These are phyloP conservation scores for Xenoacremonium recifei DNA, from an alignment of 2,329 filamentous ascomycete species.

Conservation along the genomic window DNA sequence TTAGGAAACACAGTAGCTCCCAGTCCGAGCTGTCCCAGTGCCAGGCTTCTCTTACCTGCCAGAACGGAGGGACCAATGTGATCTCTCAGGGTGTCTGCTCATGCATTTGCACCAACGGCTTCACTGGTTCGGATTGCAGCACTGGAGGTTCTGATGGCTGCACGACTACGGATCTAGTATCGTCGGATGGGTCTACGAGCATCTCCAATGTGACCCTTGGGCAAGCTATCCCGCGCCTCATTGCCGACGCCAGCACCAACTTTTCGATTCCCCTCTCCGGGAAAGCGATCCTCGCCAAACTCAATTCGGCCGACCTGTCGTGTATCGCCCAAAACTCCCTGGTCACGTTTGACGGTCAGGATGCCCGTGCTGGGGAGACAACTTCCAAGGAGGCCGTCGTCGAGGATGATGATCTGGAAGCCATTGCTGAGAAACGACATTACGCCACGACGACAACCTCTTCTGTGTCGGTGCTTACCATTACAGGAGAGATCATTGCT, in stretches of 20 bases:
- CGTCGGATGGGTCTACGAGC: constrained; percentile 37
- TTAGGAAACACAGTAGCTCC: constrained; percentile 42
- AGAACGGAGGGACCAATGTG: constrained; percentile 79
- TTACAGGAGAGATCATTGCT: constrained; percentile 16
- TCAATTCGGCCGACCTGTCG: constrained; percentile 72
- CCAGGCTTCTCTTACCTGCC: constrained; percentile 60
- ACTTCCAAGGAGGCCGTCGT: constrained; percentile 26
- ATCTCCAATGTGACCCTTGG: constrained; percentile 76
- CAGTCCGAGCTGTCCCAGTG: constrained; percentile 51
- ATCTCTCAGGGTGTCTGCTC: constrained; percentile 68
- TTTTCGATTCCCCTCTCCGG: constrained; percentile 76
- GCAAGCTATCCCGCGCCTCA: constrained; percentile 71
- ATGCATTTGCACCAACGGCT: constrained; percentile 88
- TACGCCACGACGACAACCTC: constrained; percentile 10
- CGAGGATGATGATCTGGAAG: constrained; percentile 14
- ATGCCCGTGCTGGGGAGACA: constrained; percentile 33
- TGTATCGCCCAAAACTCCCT: constrained; percentile 86
- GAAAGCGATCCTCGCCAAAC: constrained; percentile 68
- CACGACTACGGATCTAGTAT: constrained; percentile 46
- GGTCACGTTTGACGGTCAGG: constrained; percentile 72
- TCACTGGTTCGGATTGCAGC: constrained; percentile 61
- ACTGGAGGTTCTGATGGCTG: constrained; percentile 48
- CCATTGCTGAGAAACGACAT: constrained; percentile 6
- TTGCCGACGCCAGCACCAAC: constrained; percentile 61
- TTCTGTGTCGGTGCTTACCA: constrained; percentile 12